phyloP scores from a whole-genome alignment of 306 rosid genomes.

The Prunus armeniaca region DNA sequence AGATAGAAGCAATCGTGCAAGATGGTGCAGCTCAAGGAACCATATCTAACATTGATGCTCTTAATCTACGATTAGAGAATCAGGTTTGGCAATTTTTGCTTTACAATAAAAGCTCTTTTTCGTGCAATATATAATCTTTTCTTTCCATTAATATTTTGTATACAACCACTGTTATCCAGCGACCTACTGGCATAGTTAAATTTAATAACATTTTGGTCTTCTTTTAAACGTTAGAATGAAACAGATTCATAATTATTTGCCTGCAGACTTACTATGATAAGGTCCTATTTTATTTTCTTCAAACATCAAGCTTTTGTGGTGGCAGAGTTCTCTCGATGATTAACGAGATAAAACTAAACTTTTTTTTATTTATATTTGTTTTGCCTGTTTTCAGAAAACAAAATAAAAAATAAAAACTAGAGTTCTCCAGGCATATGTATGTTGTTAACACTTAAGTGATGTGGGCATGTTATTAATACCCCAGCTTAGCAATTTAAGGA shows the following conservation, averaged over 20 bases:
- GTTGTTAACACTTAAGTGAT: not conserved
- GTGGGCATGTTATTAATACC: not conserved
- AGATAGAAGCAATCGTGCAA: slow-evolving; percentile 89
- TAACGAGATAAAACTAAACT: not conserved
- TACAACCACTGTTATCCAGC: not conserved
- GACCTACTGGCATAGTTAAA: not conserved
- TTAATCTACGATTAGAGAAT: slow-evolving; percentile 71
- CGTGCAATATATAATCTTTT: not conserved
- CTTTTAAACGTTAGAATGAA: not conserved
- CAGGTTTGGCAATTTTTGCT: slow-evolving; percentile 48
- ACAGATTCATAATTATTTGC: not conserved
- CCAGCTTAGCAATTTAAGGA: not conserved
- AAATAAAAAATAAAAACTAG: not conserved
- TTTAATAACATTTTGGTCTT: not conserved
- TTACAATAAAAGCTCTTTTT: not conserved
- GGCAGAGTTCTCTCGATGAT: not conserved
- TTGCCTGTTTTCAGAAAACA: not conserved
- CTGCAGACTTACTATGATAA: not conserved
- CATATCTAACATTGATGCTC: slow-evolving; percentile 63
- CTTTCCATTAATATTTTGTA: not conserved
- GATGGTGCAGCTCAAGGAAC: slow-evolving; percentile 67
- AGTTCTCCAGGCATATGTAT: not conserved
- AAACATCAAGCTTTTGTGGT: not conserved
- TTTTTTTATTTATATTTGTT: not conserved
- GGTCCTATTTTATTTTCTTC: not conserved